phyloP scores from a whole-genome alignment of 1,139 yeast species.

The Kodamaea alishanica region DNA sequence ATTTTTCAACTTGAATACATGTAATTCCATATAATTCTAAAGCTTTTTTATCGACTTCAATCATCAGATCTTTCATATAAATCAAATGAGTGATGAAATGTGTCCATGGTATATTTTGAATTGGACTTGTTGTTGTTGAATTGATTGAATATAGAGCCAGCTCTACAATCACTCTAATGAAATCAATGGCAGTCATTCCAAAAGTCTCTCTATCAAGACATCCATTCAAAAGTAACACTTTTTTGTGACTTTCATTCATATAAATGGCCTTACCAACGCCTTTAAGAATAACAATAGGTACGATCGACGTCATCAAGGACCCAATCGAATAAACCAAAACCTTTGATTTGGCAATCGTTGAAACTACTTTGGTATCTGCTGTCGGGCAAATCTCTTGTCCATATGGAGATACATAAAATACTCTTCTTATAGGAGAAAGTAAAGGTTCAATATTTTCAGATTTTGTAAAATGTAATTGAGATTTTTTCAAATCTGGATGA shows the following conservation, averaged over 20 bases:
- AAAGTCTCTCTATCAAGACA: conserved; percentile 71
- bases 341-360: conserved; percentile 49
- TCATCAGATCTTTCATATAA: conserved; percentile 45
- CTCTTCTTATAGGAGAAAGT: conserved; percentile 68
- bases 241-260: conserved; percentile 30
- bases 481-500: conserved; percentile 71
- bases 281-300: conserved; percentile 70
- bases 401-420: conserved; percentile 81
- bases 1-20: conserved; percentile 44
- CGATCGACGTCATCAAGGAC: conserved; percentile 78
- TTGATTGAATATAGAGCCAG: conserved; percentile 43
- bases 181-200: conserved; percentile 59
- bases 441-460: conserved; percentile 53
- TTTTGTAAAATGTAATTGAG: conserved; percentile 72
- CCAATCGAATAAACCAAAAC: conserved; percentile 78
- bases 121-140: conserved; percentile 9
- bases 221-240: conserved; percentile 66
- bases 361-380: conserved; percentile 63
- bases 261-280: conserved; percentile 66
- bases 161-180: conserved; percentile 51
- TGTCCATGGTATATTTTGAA: conserved; percentile 26
- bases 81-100: conserved; percentile 56
- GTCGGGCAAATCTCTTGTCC: conserved; percentile 84
- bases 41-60: conserved; percentile 41
- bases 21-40: conserved; percentile 41